A percentile compares a stretch with the other conserved stretches of the same genome.
Conservation (phyloP, 495 filamentous ascomycete genomes). For the Recurvomyces mirabilis region DNA sequence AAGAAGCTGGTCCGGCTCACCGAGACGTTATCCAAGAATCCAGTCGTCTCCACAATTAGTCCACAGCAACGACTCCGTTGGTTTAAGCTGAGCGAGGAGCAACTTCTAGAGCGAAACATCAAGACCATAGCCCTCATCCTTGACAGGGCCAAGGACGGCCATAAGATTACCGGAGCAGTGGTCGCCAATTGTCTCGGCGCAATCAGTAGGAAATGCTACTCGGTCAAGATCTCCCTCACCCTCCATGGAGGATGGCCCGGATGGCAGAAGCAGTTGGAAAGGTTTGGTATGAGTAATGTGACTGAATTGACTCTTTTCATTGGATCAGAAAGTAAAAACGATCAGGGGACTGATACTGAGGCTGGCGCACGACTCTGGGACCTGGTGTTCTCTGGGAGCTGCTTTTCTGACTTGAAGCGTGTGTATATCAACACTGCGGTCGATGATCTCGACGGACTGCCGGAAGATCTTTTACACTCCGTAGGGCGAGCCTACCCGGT, state of each 20-base stretch:
- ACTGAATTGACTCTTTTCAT: background rate
- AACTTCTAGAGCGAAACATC: slow-evolving; percentile 12
- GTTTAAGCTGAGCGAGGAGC: slow-evolving; percentile 10
- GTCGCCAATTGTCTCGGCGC: slow-evolving; percentile 9
- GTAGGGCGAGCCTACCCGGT: background rate
- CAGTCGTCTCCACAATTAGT: slow-evolving; percentile 1
- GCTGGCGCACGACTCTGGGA: slow-evolving; percentile 1
- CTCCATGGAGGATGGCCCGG: background rate
- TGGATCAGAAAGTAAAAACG: background rate
- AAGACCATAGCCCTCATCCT: slow-evolving; percentile 4
- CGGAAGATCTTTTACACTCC: background rate
- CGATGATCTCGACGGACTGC: background rate
- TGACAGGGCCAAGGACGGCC: background rate
- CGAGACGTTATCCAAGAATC: background rate
- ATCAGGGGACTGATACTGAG: no score
- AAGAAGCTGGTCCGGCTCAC: slow-evolving; percentile 5
- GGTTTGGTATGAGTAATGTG: slow-evolving; percentile 5
- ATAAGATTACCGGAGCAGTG: slow-evolving; percentile 4
- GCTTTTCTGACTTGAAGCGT: background rate
- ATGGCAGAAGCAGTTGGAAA: slow-evolving; percentile 1
- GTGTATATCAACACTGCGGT: background rate
- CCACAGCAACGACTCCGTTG: slow-evolving; percentile 5
- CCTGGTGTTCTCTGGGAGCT: background rate
- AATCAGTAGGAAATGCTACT: slow-evolving; percentile 2
- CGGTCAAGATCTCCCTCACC: slow-evolving; percentile 2